Conservation (phyloP, 1,284 basidiomycete genomes). For the Microbotryum lychnidis-dioicae region DNA sequence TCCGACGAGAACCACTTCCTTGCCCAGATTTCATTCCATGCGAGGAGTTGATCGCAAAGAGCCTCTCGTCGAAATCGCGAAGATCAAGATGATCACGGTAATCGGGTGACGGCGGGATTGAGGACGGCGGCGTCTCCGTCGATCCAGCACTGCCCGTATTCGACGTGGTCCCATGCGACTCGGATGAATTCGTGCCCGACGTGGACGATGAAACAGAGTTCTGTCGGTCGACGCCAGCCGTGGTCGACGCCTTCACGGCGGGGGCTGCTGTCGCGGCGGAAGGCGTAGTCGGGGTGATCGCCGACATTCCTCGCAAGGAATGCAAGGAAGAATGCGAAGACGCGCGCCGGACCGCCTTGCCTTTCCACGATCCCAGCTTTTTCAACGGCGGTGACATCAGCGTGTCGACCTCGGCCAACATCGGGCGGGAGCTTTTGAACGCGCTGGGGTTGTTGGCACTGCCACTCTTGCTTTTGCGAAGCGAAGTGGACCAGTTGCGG, state of each 20-base stretch:
- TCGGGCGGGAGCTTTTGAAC: slow-evolving; percentile 3
- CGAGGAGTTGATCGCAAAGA: too few relatives aligned
- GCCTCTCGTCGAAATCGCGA: not conserved
- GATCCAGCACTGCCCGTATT: not conserved
- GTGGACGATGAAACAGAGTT: slow-evolving; percentile 29
- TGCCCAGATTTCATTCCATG: too few relatives aligned
- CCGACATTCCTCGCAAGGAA: not conserved
- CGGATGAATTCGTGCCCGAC: slow-evolving; percentile 15
- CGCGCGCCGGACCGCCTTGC: slow-evolving; percentile 1
- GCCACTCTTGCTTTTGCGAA: slow-evolving; percentile 13
- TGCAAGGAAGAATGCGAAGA: slow-evolving; percentile 15
- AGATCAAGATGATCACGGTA: slow-evolving; percentile 16
- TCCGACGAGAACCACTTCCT: not conserved
- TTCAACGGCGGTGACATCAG: slow-evolving; percentile 6
- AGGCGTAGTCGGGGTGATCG: not conserved
- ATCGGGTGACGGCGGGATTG: slow-evolving; percentile 25
- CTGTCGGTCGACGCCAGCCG: slow-evolving; percentile 25
- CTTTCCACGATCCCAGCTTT: not conserved
- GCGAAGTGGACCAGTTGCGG: slow-evolving; percentile 19
- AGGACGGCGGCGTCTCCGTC: slow-evolving; percentile 26
- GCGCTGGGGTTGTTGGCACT: not conserved
- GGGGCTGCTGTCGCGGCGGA: not conserved
- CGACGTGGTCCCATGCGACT: slow-evolving; percentile 9
- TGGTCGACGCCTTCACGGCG: not conserved
- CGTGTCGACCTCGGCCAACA: slow-evolving; percentile 20